These are phyloP conservation scores for Colletotrichum sp. DNA, from an alignment of 2,329 filamentous ascomycete genomes.

Conservation along the genomic window DNA sequence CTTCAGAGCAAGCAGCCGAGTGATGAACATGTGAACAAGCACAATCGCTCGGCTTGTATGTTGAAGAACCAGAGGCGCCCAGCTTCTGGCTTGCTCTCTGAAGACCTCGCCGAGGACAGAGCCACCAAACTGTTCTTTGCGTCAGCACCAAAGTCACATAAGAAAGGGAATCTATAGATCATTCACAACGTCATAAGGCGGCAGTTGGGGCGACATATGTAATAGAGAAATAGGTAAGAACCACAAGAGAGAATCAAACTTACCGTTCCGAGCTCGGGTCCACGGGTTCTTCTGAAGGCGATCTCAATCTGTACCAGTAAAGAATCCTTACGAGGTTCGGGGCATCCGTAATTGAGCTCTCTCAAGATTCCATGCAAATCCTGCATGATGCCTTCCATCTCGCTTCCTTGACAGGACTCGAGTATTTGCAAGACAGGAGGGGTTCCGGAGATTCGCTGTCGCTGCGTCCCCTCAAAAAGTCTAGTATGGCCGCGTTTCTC, in stretches of 20 bases:
- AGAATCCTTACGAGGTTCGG: conserved; percentile 16
- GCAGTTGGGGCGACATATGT: not conserved
- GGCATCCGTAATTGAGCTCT: conserved; percentile 17
- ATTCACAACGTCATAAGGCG: not conserved
- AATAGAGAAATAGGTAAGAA: not conserved
- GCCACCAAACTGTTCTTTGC: conserved; percentile 35
- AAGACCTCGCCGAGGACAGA: conserved; percentile 51
- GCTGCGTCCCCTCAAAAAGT: not conserved
- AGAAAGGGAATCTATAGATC: not conserved
- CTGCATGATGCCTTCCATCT: conserved; percentile 13
- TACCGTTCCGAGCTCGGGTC: conserved; percentile 59
- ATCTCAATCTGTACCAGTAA: conserved; percentile 36
- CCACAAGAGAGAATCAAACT: conserved; percentile 7
- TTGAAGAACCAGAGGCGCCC: conserved; percentile 49
- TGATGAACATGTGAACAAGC: conserved; percentile 59
- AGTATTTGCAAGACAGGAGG: not conserved
- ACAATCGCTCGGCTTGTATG: conserved; percentile 58
- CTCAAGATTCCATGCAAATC: not conserved
- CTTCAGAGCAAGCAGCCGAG: conserved; percentile 40
- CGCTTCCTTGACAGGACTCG: not conserved
- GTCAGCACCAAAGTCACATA: not conserved
- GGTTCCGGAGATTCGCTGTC: not conserved
- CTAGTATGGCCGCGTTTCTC: conserved; percentile 24
- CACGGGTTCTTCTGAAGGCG: conserved; percentile 48
- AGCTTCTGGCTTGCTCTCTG: conserved; percentile 59